phyloP scores from a whole-genome alignment of 2,329 filamentous ascomycete species.

The Bipolaris gigantea region DNA sequence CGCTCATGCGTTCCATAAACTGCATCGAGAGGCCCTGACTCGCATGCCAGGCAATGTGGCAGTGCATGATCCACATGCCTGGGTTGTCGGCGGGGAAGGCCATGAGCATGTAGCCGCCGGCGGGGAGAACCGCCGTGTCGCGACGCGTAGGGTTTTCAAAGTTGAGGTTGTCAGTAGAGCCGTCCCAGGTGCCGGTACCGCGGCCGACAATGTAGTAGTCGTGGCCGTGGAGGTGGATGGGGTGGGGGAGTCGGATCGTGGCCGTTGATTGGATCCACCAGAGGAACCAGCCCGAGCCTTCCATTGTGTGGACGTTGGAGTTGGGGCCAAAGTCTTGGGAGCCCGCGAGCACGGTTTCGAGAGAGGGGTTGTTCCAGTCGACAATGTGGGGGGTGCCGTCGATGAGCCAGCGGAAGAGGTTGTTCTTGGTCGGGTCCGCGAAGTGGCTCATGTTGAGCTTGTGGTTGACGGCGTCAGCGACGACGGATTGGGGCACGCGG shows the following conservation, averaged over 20 bases:
- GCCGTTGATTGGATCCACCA: conserved; percentile 52
- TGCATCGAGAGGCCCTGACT: conserved; percentile 53
- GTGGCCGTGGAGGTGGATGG: conserved; percentile 48
- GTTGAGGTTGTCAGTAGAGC: conserved; percentile 34
- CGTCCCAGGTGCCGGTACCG: conserved; percentile 43
- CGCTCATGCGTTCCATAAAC: conserved; percentile 51
- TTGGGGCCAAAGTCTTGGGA: conserved; percentile 27
- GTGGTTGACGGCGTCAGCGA: conserved; percentile 29
- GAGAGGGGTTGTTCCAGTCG: conserved; percentile 49
- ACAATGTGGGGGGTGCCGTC: conserved; percentile 45
- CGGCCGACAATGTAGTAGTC: conserved; percentile 49
- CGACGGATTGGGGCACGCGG: conserved; percentile 41
- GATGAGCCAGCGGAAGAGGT: conserved; percentile 50
- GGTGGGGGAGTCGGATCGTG: conserved; percentile 42
- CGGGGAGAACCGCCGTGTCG: conserved; percentile 44
- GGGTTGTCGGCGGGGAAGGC: conserved; percentile 59
- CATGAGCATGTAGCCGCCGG: conserved; percentile 51
- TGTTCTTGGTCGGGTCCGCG: conserved; percentile 36
- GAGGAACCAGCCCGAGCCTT: conserved; percentile 46
- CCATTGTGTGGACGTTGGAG: conserved; percentile 36
- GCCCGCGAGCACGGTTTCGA: conserved; percentile 48
- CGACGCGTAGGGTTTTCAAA: conserved; percentile 46
- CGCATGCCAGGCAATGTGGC: conserved; percentile 43
- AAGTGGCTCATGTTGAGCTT: conserved; percentile 37
- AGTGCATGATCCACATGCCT: conserved; percentile 47